Base-by-base conservation (phyloP, 257 asterid genomes). In the Ballota nigra region DNA sequence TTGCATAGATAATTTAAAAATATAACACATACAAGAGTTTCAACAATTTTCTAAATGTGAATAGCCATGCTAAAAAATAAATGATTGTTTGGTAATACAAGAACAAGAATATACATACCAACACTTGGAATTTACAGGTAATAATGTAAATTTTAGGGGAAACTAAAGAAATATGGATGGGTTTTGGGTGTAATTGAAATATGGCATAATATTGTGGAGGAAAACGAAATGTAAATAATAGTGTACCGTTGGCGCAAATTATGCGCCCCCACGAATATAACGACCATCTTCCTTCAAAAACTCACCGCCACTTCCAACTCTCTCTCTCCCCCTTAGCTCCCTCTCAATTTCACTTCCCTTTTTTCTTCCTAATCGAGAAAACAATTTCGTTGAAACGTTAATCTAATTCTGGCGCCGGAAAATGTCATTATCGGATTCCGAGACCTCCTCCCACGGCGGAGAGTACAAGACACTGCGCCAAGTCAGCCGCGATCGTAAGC, bases 371-470 rank as follows among this genome's bases (percentile, higher is more conserved):
- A 18, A 52, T 31, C 36, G 28, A 43, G 18, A 59, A 53, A 78
- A 58, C 15, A 63, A 28, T 34, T 8, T 22, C 26, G 29, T 20
- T 57, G 34, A 49, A 53, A 23, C 29, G n/a, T 41, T 73, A 51
- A 41, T 36, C 5, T 23, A n/a, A 7, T 63, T 74, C 72, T 76
- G 72, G 59, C 64, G 71, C 63, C 76, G 73, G 67, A 56, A 66
- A 53, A 93, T 94, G 97, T 94, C 97, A 16, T 86, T 85, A 75
- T 94, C 98, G 19, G 98, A 94, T 80, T 89, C 96, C 5, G 98
- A 94, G 8, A 34, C 80, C 18, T 82, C 89, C 65, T 85, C 94
- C 61, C 94, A 89, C 53, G 85, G 96, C 76, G 88, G 86, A 66
- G 98, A 94, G 78, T 94, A 94, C 89, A 94, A 91, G 86, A 85